These are phyloP conservation scores for Omphalea diandra DNA, from an alignment of 441 rosid species.

Conservation along the genomic window DNA sequence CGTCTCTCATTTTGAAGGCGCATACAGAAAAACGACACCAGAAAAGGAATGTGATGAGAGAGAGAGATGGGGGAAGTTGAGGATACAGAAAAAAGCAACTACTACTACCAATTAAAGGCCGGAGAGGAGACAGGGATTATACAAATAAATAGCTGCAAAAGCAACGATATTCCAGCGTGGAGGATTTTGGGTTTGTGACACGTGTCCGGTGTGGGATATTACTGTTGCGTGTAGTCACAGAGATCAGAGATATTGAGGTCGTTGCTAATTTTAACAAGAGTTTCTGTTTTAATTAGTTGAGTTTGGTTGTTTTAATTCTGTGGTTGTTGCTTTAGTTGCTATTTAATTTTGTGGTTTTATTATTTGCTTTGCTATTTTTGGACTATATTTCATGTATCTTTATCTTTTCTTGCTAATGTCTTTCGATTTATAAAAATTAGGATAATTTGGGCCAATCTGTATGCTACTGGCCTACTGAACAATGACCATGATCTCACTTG, in stretches of 20 bases:
- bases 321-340: slow-evolving; percentile 18
- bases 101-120: slow-evolving; percentile 30
- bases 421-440: no score
- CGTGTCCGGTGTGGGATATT: slow-evolving; percentile 19
- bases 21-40: not conserved
- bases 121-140: slow-evolving; percentile 26
- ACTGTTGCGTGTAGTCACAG: not conserved
- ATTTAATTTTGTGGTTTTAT: slow-evolving; percentile 20
- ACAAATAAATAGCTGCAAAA: slow-evolving; percentile 28
- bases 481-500: no score
- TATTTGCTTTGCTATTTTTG: not conserved
- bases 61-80: not conserved
- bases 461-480: no score
- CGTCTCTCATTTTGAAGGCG: slow-evolving; percentile 27
- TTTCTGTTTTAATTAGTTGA: not conserved
- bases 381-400: no score
- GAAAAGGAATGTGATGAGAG: not conserved
- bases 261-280: not conserved
- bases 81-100: slow-evolving; percentile 5
- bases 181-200: slow-evolving; percentile 24
- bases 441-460: no score
- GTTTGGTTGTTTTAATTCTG: slow-evolving; percentile 14
- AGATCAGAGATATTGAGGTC: not conserved
- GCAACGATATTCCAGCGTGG: slow-evolving; percentile 18
- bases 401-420: no score